Evolutionary conservation across 2,329 filamentous ascomycete species (phyloP), one percentile per base, ranked within the genome.

Genomic region (Sporothrix phasma): DNA sequence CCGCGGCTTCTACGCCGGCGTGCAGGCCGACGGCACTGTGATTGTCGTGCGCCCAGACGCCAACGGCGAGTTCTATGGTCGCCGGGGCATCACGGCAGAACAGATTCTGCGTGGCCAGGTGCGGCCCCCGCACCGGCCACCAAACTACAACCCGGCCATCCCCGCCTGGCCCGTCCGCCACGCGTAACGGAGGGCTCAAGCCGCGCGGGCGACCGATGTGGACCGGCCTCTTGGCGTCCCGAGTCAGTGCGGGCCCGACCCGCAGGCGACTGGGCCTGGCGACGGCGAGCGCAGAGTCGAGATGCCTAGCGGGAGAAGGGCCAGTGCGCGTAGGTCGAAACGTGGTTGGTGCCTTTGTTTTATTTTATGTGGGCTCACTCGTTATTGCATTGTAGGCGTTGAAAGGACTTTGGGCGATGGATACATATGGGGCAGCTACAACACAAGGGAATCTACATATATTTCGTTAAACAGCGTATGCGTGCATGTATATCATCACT

Each of bases 11-110:
- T 90, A 90, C 68, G 87, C 86, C 3, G 87, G 87, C 2, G 80
- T 89, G 0, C 86, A 88, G 67, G 78, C 89, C n/a, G 87, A 90
- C 69, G 88, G 88, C 22, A 89, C 88, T 0, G 79, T 90, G n/a
- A 79, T 91, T 62, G 87, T 90, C 60, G 87, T 89, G 71, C 80
- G 87, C 41, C 82, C 79, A 0, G 87, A 90, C 69, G 87, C 89
- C 70, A 91, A 90, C 69, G 86, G 86, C 69, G 80, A 82, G 13
- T 90, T 90, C 70, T 91, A 89, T 70, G 82, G 84, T 15, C 78
- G 65, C 39, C 68, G 71, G 2, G 69, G 66, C 43, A 62, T 69
- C 41, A 61, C 64, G 10, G 67, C 67, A 43, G 62, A 59, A 0
- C 63, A 67, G n/a, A 68, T 69, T 19, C 47, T 69, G 29, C 22